Conservation (phyloP, 805 yeast genomes). For the Saccharomycopsis sp. region DNA sequence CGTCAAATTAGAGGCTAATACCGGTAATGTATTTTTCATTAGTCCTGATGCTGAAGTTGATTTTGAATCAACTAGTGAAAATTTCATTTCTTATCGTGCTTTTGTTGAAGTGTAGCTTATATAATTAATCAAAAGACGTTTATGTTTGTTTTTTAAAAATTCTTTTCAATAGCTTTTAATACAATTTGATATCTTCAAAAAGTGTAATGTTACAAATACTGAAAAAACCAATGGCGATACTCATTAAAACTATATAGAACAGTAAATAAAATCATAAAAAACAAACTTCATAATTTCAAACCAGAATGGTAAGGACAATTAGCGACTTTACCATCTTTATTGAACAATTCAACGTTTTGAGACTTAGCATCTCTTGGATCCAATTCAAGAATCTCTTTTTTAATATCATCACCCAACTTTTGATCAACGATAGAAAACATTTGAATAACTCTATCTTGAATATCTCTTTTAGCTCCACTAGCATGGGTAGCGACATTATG, state of each 20-base stretch:
- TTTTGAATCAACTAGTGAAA: slow-evolving; percentile 39
- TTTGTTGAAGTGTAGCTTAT: slow-evolving; percentile 27
- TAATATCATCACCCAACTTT: slow-evolving; percentile 56
- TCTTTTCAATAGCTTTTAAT: no score
- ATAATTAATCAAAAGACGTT: no score
- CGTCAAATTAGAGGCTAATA: slow-evolving; percentile 37
- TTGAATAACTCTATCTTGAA: slow-evolving; percentile 71
- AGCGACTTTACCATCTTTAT: slow-evolving; percentile 11
- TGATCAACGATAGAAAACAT: slow-evolving; percentile 67
- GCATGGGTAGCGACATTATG: slow-evolving; percentile 78
- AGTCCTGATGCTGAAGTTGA: slow-evolving; percentile 67
- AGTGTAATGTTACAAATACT: no score
- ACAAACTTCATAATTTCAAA: no score
- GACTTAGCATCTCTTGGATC: slow-evolving; percentile 29
- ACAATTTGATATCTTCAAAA: no score
- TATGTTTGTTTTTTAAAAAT: no score
- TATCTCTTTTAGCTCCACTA: slow-evolving; percentile 52
- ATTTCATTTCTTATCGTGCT: slow-evolving; percentile 81
- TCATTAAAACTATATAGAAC: no score
- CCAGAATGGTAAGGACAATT: slow-evolving; percentile 17
- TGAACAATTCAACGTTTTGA: slow-evolving; percentile 10
- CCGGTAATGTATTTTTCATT: slow-evolving; percentile 78
- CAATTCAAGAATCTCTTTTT: slow-evolving; percentile 46
- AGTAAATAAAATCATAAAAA: neutral
- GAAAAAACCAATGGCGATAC: no score